Conservation (phyloP, 345 rosid genomes). For the Rhodomyrtus tomentosa region DNA sequence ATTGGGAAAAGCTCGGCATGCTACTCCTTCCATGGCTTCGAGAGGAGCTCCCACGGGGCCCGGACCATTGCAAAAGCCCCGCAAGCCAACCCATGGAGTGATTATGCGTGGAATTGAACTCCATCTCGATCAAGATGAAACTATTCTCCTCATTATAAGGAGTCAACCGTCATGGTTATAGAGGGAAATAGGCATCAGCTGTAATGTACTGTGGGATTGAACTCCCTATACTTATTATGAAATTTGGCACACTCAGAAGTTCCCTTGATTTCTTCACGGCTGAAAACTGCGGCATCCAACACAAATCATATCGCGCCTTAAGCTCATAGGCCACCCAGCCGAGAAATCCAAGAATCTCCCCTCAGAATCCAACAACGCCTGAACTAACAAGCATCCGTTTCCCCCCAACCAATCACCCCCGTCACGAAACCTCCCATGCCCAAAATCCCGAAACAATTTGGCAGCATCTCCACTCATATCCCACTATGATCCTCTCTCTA, state of each 20-base stretch:
- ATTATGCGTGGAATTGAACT: slow-evolving; percentile 40
- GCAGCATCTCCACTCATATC: slow-evolving; percentile 46
- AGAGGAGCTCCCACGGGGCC: slow-evolving; percentile 55
- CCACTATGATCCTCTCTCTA: slow-evolving; percentile 27
- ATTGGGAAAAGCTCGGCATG: slow-evolving; percentile 44
- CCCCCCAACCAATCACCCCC: slow-evolving; percentile 34
- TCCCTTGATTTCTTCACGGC: slow-evolving; percentile 29
- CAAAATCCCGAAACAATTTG: slow-evolving; percentile 66
- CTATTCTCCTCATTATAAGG: slow-evolving; percentile 49
- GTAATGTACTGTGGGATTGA: slow-evolving; percentile 46
- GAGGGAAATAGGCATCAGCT: slow-evolving; percentile 60
- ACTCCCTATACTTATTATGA: slow-evolving; percentile 25
- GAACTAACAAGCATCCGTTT: slow-evolving; percentile 48
- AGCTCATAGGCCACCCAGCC: slow-evolving; percentile 63
- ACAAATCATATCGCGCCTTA: slow-evolving; percentile 38
- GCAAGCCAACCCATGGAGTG: slow-evolving; percentile 29
- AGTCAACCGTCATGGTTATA: slow-evolving; percentile 62
- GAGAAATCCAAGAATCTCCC: slow-evolving; percentile 70
- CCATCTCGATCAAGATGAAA: slow-evolving; percentile 21
- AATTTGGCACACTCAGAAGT: slow-evolving; percentile 32
- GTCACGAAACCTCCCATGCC: slow-evolving; percentile 48
- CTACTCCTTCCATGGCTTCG: slow-evolving; percentile 52
- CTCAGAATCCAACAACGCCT: slow-evolving; percentile 62
- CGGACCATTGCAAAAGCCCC: slow-evolving; percentile 39
- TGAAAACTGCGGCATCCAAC: slow-evolving; percentile 32